Conservation (phyloP, 805 yeast species). For the Sugiyamaella boreocaroliniensis region DNA sequence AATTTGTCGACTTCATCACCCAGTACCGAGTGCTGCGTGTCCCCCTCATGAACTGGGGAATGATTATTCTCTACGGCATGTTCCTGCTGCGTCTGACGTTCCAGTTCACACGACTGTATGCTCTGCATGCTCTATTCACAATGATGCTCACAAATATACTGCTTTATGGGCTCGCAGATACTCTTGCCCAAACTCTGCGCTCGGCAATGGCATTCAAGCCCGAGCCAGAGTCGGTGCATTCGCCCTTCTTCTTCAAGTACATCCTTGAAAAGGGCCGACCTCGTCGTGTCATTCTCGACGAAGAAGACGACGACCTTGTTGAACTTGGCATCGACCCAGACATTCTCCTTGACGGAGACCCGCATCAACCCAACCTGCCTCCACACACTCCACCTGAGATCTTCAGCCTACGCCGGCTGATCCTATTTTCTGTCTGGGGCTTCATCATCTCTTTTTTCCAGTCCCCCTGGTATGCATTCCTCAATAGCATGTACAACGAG, state of each 20-base stretch:
- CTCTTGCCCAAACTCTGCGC: conserved; percentile 72
- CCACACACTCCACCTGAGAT: conserved; percentile 21
- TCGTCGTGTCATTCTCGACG: conserved; percentile 28
- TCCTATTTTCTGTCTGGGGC: conserved; percentile 85
- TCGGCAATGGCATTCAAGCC: conserved; percentile 30
- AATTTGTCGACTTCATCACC: conserved; percentile 19
- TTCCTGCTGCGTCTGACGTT: conserved; percentile 30
- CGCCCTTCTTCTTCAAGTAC: conserved; percentile 19
- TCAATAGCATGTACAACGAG: conserved; percentile 68
- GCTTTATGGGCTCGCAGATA: conserved; percentile 84
- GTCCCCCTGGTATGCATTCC: conserved; percentile 80
- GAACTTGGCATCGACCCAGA: conserved; percentile 28
- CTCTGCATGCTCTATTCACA: conserved; percentile 61
- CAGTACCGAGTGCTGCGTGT: conserved; percentile 24
- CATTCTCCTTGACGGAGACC: conserved; percentile 3
- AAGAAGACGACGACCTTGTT: conserved; percentile 31
- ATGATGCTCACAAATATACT: conserved; percentile 74
- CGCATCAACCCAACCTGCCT: not conserved
- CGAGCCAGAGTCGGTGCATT: conserved; percentile 11
- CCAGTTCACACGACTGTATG: conserved; percentile 39
- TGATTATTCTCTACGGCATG: conserved; percentile 26
- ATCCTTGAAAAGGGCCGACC: conserved; percentile 31
- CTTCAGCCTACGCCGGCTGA: conserved; percentile 64
- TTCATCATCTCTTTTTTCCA: conserved; percentile 74
- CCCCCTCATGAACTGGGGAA: conserved; percentile 33